phyloP scores from a whole-genome alignment of 345 rosid species.

The Populus alba region DNA sequence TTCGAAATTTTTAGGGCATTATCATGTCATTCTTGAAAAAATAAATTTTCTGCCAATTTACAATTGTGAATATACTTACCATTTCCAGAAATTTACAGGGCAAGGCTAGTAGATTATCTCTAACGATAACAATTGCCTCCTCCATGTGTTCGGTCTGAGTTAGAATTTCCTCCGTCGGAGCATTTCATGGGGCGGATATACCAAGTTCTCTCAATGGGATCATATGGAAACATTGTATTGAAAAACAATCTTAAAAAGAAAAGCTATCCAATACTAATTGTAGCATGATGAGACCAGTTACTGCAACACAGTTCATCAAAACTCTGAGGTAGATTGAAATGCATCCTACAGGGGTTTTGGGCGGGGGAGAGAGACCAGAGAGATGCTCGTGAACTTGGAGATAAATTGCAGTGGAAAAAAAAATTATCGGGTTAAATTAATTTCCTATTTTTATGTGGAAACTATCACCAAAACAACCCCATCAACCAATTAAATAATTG shows the following conservation, averaged over 20 bases:
- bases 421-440: conserved; percentile 12
- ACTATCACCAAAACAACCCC: conserved; percentile 25
- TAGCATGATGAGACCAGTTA: not conserved
- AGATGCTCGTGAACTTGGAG: conserved; percentile 6
- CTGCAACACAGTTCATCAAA: not conserved
- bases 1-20: not conserved
- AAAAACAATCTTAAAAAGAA: too few species aligned
- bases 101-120: not conserved
- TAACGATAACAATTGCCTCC: not conserved
- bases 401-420: conserved; percentile 13
- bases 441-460: conserved; percentile 28
- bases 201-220: not conserved
- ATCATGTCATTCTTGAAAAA: not conserved
- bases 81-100: not conserved
- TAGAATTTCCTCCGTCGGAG: not conserved
- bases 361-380: not conserved
- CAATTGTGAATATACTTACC: not conserved
- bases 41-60: not conserved
- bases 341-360: not conserved
- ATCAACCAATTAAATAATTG: conserved; percentile 14
- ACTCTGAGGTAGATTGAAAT: not conserved
- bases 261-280: not conserved
- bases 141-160: not conserved
- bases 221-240: not conserved
- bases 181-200: not conserved